Evolutionary conservation across 371 early-diverging fungal genomes (phyloP), one percentile per base, ranked within the genome.

Genomic region (Mortierella sp.): DNA sequence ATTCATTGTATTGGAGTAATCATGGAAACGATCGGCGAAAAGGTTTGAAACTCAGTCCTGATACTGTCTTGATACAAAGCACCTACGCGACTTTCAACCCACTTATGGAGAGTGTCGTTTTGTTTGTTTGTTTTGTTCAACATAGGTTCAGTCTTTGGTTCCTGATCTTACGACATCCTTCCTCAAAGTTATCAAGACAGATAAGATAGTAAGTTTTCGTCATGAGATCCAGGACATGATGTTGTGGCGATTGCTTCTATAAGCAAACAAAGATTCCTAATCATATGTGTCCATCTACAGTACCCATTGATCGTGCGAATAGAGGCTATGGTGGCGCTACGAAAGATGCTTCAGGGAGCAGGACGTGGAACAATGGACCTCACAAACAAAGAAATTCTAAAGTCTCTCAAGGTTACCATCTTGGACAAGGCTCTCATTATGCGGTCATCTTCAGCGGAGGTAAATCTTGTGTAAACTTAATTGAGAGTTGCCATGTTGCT

Each of bases 281-380:
- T 21, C 5, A 38, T 40, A 5, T 3, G n/a, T 36, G 36, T 21
- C 4, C 45, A 48, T 9, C 48, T 32, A 28, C 69, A 89, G 88
- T 83, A 88, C 63, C 83, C 95, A 47, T 69, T 95, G 3, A 73
- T 90, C 1, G 70, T 97, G 61, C 83, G 94, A 38, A 83, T 91
- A 13, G 97, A 96, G 81, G 89, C 93, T 5, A 83, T 94, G 48
- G 84, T 89, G 40, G 89, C 96, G 16, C 85, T 97, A 36, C 86
- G 87, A 0, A 77, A 88, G 52, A 74, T 93, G 38, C 71, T 98
- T 13, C 88, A 87, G 55, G 96, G 96, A 8, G 95, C 95, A 4
- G 94, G 96, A 38, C 93, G 93, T 62, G 94, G 92, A 11, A 88
- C 92, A 15, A 86, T 86, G 0, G 97, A 97, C 19, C 73, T 85